Evolutionary conservation across 2,329 filamentous ascomycete genomes (phyloP).

Genomic region (Botrytis galanthina): DNA sequence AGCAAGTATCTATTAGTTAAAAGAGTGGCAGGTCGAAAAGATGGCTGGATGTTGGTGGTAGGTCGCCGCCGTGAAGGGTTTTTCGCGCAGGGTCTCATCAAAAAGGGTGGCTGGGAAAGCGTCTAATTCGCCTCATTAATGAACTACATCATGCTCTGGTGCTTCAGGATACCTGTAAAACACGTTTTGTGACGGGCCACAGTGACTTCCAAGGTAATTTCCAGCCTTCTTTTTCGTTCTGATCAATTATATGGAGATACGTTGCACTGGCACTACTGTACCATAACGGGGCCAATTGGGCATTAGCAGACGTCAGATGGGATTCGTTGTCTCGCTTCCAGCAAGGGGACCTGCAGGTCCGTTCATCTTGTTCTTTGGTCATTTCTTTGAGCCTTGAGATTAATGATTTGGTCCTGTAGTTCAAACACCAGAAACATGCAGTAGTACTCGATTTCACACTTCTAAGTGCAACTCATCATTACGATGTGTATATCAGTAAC

Average conservation of each 20-base stretch:
- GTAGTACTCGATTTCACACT: neutral
- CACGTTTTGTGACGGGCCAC: neutral
- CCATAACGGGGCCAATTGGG: conserved; percentile 9
- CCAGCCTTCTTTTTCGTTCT: conserved; percentile 20
- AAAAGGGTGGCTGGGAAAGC: conserved; percentile 18
- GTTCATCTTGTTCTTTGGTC: neutral
- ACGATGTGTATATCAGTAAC: neutral
- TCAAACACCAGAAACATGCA: neutral
- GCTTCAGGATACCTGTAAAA: neutral
- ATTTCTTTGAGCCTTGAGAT: neutral
- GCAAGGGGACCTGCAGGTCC: conserved; percentile 4
- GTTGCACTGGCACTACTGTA: conserved; percentile 10
- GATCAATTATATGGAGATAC: conserved; percentile 15
- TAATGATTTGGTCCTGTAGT: neutral
- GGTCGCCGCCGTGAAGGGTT: conserved; percentile 8
- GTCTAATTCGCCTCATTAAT: conserved; percentile 8
- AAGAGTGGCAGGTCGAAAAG: conserved; percentile 16
- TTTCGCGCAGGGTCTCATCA: conserved; percentile 3
- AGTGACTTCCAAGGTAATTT: neutral
- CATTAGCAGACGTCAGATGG: neutral
- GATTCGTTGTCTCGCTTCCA: conserved; percentile 9
- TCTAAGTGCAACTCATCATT: neutral
- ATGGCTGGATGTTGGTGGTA: conserved; percentile 17
- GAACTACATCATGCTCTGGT: neutral
- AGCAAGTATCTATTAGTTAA: conserved; percentile 9